Conservation (phyloP, 2,329 filamentous ascomycete species). For the Xylariaceae sp. region DNA sequence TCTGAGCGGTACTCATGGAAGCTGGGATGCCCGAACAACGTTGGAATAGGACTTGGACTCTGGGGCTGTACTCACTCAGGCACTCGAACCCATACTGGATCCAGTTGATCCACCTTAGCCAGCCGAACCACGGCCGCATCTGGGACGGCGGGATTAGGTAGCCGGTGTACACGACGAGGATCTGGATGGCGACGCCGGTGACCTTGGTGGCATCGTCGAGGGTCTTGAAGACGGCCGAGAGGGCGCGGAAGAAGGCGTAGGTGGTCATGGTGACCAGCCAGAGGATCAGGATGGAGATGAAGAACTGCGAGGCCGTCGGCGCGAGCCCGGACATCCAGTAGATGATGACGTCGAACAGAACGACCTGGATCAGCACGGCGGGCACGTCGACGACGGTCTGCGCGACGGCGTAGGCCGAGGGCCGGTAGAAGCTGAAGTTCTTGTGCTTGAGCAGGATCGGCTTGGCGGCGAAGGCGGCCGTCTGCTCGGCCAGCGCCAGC, state of each 20-base stretch:
- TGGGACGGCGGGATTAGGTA: constrained; percentile 46
- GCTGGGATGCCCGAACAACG: too few species aligned
- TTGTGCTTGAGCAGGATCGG: constrained; percentile 65
- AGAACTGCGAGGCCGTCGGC: constrained; percentile 52
- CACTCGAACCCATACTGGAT: constrained; percentile 59
- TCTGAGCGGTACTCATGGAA: too few species aligned
- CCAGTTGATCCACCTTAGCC: constrained; percentile 51
- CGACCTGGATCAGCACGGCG: constrained; percentile 48
- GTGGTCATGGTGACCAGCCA: constrained; percentile 47
- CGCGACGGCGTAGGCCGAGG: constrained; percentile 45
- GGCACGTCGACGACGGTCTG: constrained; percentile 38
- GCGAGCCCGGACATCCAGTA: constrained; percentile 53
- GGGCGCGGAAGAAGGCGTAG: constrained; percentile 44
- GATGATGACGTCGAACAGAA: constrained; percentile 52
- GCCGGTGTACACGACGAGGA: constrained; percentile 22
- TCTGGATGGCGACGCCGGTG: constrained; percentile 21
- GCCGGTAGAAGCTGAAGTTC: constrained; percentile 61
- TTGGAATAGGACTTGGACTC: too few species aligned
- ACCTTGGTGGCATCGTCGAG: constrained; percentile 35
- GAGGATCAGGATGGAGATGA: constrained; percentile 49
- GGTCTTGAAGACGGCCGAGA: constrained; percentile 40
- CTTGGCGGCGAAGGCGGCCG: constrained; percentile 51
- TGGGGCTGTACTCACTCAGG: too few species aligned
- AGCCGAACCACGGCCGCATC: constrained; percentile 48
- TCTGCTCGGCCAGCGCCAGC: constrained; percentile 52